Evolutionary conservation across 1,139 yeast species (phyloP), one percentile per base, ranked within the genome.

Genomic region (Taiozyma sp.): DNA sequence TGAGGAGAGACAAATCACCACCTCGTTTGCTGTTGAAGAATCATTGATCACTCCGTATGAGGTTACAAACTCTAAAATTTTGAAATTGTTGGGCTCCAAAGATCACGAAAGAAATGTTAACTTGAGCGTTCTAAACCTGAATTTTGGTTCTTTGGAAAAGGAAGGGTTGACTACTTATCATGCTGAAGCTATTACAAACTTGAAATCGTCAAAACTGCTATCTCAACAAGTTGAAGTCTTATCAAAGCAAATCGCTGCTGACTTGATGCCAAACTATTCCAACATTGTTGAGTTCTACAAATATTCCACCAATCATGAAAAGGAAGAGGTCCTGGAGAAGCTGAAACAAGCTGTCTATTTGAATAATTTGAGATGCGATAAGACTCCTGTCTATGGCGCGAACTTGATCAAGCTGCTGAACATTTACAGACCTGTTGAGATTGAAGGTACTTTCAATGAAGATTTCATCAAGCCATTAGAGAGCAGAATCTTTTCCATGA

Each of bases 1-100:
- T 70, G 99, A 95, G 66, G 97, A 92, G 8, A 77, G 99, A 53
- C 99, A 98, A 0, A 88, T 95, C 61, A 81, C 89, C 32, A 95
- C 99, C 0, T 92, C 98, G 1, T 83, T 89, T 65, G 87, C 95
- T 0, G 73, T 90, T 72, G 80, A 81, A 3, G 74, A 75, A 46
- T 80, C 93, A 1, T 91, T 87, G 3, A 72, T 79, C 2, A 70
- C 81, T 1, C 66, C 72, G 9, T 90, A 74, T 62, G 71, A 70
- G 38, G 62, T 71, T 9, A 71, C 74, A 12, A 80, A 79, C 47
- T 59, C 70, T 13, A 58, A 76, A 8, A 71, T 87, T 7, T 67
- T 74, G 40, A 78, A 74, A 52, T 66, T 72, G 40, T 55, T 79
- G 28, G 55, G 63, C 7, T 63, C 58, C 1, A 59, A 64, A 1